Percentiles rank a stretch among this genome's conserved stretches.
Conservation (phyloP, 1,284 basidiomycete species). For the Phenoliferia sp. region DNA sequence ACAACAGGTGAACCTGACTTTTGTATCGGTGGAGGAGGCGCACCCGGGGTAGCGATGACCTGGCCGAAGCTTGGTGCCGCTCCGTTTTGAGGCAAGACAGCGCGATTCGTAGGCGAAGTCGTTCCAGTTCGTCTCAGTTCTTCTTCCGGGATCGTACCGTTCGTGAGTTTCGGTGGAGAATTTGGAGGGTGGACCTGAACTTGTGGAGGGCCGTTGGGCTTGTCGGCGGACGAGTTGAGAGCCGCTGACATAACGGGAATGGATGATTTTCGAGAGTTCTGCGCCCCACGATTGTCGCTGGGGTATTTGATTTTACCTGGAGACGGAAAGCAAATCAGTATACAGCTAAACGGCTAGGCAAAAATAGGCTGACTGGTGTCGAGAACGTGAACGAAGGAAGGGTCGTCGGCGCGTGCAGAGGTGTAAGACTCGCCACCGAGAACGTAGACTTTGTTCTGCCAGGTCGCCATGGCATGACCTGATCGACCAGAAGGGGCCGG, state of each 20-base stretch:
- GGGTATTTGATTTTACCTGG: slow-evolving; percentile 92
- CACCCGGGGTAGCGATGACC: background rate
- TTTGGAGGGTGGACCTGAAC: slow-evolving; percentile 1
- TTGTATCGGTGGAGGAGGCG: background rate
- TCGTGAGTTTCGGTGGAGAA: background rate
- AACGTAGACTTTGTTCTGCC: slow-evolving; percentile 82
- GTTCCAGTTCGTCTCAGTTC: slow-evolving; percentile 2
- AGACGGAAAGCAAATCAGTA: background rate
- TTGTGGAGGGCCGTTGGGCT: background rate
- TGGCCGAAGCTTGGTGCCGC: background rate
- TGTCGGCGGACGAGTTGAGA: slow-evolving; percentile 1
- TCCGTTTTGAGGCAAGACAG: background rate
- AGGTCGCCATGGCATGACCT: slow-evolving; percentile 91
- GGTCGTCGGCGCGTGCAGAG: slow-evolving; percentile 51
- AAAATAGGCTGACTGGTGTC: slow-evolving; percentile 70
- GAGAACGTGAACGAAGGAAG: slow-evolving; percentile 75
- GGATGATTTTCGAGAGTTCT: slow-evolving; percentile 35
- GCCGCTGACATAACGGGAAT: slow-evolving; percentile 32
- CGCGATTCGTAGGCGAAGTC: background rate
- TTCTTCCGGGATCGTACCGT: background rate
- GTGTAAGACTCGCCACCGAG: slow-evolving; percentile 90
- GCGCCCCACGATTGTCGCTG: slow-evolving; percentile 46
- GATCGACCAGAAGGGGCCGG: slow-evolving; percentile 84
- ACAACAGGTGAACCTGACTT: background rate
- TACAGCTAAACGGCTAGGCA: slow-evolving; percentile 3